Percentiles rank a stretch among this genome's conserved stretches.
Conservation (phyloP, 208 protist genomes). For the Leishmania arabica region DNA sequence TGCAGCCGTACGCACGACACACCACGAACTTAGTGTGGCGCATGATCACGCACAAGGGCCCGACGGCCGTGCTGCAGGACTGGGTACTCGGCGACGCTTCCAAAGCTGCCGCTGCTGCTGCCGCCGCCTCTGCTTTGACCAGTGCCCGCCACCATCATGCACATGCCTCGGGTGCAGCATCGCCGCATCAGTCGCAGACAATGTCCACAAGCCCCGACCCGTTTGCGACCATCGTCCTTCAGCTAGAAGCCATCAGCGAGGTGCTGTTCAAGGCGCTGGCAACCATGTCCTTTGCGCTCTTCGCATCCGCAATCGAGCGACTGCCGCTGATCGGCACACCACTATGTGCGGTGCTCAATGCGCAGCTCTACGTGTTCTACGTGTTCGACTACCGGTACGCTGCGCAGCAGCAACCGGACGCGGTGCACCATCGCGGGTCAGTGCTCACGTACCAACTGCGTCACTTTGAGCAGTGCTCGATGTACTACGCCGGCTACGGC, state of each 20-base stretch:
- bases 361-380: slow-evolving; percentile 73
- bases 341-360: slow-evolving; percentile 47
- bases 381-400: slow-evolving; percentile 76
- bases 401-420: slow-evolving; percentile 28
- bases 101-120: slow-evolving; percentile 1
- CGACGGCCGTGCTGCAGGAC: slow-evolving; percentile 22
- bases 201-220: slow-evolving; percentile 13
- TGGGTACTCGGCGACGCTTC: slow-evolving; percentile 33
- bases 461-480: slow-evolving; percentile 62
- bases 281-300: slow-evolving; percentile 53
- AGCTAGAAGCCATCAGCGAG: slow-evolving; percentile 44
- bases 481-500: slow-evolving; percentile 73
- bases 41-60: slow-evolving; percentile 27
- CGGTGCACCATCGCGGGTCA: slow-evolving; percentile 16
- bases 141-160: neutral
- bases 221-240: slow-evolving; percentile 14
- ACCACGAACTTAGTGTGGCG: slow-evolving; percentile 6
- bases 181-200: neutral
- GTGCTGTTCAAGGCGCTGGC: slow-evolving; percentile 58
- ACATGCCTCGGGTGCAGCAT: neutral
- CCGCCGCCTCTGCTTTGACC: slow-evolving; percentile 5
- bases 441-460: slow-evolving; percentile 38
- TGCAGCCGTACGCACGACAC: slow-evolving; percentile 13
- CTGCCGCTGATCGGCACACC: slow-evolving; percentile 21
- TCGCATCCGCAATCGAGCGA: slow-evolving; percentile 20